phyloP scores from a whole-genome alignment of 768 basidiomycete genomes.

The Cystobasidium ongulense region DNA sequence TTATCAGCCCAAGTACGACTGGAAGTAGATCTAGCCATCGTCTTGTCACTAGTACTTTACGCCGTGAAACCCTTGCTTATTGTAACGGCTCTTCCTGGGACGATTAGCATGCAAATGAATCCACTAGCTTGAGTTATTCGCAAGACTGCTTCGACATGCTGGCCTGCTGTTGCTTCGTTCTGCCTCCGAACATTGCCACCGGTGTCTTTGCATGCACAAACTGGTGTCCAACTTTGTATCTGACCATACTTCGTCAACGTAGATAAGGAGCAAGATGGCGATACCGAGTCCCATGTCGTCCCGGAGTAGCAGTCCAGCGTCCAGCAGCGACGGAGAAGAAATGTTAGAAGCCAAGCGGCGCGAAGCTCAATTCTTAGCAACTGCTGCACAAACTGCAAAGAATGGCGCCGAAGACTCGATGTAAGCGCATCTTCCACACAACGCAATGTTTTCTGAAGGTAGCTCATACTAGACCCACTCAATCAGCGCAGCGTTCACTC shows the following conservation, averaged over 20 bases:
- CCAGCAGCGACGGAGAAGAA: constrained; percentile 16
- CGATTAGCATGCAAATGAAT: too few species aligned
- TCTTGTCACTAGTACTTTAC: too few species aligned
- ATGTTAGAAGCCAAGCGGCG: constrained; percentile 4
- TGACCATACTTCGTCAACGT: background rate
- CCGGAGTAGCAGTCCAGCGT: background rate
- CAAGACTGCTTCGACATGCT: too few species aligned
- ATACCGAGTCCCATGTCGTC: background rate
- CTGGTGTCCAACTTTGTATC: background rate
- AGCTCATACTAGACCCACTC: background rate
- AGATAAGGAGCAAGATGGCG: background rate
- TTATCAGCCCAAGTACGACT: constrained; percentile 36
- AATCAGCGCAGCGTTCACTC: background rate
- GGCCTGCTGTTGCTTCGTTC: too few species aligned
- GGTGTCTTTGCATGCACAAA: too few species aligned
- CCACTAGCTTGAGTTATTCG: too few species aligned
- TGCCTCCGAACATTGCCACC: too few species aligned
- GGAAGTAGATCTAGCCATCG: constrained; percentile 34
- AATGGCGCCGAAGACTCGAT: background rate
- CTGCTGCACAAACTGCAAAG: background rate
- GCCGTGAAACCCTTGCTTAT: too few species aligned
- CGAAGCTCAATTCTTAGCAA: constrained; percentile 9
- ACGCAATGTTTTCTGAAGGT: background rate
- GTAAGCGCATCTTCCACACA: background rate
- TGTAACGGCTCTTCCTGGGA: too few species aligned